Base-by-base conservation (phyloP, 176 grass and related monocot species). In the Triticum aestivum region DNA sequence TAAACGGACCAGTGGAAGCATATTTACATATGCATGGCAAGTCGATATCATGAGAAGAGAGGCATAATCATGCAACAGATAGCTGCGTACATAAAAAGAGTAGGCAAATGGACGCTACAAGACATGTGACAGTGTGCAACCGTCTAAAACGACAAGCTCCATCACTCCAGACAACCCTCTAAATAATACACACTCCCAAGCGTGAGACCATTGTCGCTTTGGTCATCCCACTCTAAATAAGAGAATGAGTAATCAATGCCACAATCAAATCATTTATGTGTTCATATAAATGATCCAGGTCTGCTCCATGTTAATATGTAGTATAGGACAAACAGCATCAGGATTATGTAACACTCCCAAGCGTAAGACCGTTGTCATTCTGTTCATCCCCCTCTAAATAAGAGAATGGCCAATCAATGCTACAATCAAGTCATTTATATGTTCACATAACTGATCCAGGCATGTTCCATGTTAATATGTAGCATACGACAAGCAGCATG, bases 11-110 rank as follows among this genome's bases (percentile, higher is more conserved):
- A 54, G 14, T 54, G 15, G 51, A 54, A 74, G 51, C 81, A 84
- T 69, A 29, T 69, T 69, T 39, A 63, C 38, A 79, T 51, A 56
- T 4, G 15, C 20, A 73, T 27, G 62, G 29, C 21, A 70, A 18
- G 15, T 34, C 35, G 13, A 65, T 39, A 63, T 83, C 59, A 78
- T 62, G 52, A 3, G 11, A 65, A 79, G 11, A 65, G 3, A 56
- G n/a, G 77, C 12, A 1, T 11, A 79, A 79, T 29, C 34, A 73
- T 73, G 17, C n/a, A 64, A 73, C 84, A 80, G 42, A 52, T 79
- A 89, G 17, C 9, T 79, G n/a, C 5, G 5, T 6, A 52, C 6
- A 29, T 51, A 79, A 20, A 73, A 77, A 34, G 23, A n/a, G 8
- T 64, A 12, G 11, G 61, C 23, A 10, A 63, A 29, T 2, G 5